Base-by-base conservation (phyloP, 73 alveolate species). In the Uronychia binucleata region DNA sequence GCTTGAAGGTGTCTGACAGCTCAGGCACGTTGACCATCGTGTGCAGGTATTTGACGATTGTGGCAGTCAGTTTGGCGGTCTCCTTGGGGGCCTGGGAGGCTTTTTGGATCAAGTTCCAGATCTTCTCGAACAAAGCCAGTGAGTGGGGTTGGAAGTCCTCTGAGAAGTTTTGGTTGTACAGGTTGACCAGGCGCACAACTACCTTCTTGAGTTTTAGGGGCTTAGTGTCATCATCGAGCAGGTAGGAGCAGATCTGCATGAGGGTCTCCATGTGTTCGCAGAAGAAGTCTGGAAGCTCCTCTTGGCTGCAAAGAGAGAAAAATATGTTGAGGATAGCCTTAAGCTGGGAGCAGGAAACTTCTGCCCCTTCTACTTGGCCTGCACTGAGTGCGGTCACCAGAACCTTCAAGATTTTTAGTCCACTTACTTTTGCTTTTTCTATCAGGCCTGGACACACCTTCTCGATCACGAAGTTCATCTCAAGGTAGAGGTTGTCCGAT, bases 201-300 rank as follows among this genome's bases (percentile, higher is more conserved):
- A 59, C 80, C 58, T 26, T 33, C 30, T 5, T 75, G 30, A 83
- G 19, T 5, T 34, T 27, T 31, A 31, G 31, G 57, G 33, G 75
- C 33, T 26, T 83, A 28, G 33, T 19, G 26, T 34, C 31, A 77
- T 77, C 82, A 28, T 25, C 91, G n/a, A 87, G 33, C 0, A 87
- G 29, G 60, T 80, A 87, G 0, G 77, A 11, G 34, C 77, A 34
- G n/a, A 80, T 59, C 14, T 79, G 34, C 11, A 86, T 86, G 34
- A 87, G 58, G 14, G 28, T 27, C 14, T 32, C 81, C 31, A 78
- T 30, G 59, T 74, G 57, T n/a, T 87, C 93, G 25, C 35, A 85
- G 80, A 79, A 87, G 81, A 80, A 87, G 33, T 87, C 93, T 59
- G 87, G 93, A 8, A 78, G 81, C 81, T 87, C 93, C 35, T 87